Conservation (phyloP, 2,329 filamentous ascomycete species). For the Neopestalotiopsis rosae region DNA sequence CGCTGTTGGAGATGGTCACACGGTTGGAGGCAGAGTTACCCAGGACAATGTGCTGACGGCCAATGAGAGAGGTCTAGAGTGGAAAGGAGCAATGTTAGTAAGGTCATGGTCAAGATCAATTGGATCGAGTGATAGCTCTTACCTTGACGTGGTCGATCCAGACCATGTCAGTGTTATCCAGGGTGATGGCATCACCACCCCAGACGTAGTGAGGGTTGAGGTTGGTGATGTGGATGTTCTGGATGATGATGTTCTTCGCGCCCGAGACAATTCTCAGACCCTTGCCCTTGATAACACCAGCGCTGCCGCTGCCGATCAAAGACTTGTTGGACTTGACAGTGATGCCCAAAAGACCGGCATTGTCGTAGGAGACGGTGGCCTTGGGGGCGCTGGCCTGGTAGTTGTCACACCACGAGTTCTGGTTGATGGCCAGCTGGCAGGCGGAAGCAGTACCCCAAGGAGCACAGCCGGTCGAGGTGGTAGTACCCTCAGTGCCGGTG, state of each 20-base stretch:
- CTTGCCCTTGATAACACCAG: constrained; percentile 54
- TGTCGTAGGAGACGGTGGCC: constrained; percentile 53
- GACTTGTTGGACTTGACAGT: constrained; percentile 62
- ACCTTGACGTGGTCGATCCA: constrained; percentile 30
- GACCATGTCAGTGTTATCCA: constrained; percentile 23
- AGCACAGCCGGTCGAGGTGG: constrained; percentile 59
- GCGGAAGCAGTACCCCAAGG: constrained; percentile 58
- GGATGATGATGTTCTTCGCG: constrained; percentile 54
- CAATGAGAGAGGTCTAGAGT: constrained; percentile 40
- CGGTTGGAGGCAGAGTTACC: constrained; percentile 39
- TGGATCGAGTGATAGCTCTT: background rate
- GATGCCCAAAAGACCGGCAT: constrained; percentile 56
- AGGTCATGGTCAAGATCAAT: too few species aligned
- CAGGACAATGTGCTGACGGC: constrained; percentile 47
- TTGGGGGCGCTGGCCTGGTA: constrained; percentile 59
- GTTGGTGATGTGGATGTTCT: constrained; percentile 61
- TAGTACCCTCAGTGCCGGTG: constrained; percentile 58
- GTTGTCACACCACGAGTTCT: constrained; percentile 64
- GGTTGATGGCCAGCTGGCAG: constrained; percentile 66
- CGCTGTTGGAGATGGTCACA: constrained; percentile 51
- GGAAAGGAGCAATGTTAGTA: constrained; percentile 14
- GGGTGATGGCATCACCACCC: constrained; percentile 63
- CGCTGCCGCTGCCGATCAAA: constrained; percentile 56
- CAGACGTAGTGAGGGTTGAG: constrained; percentile 64
- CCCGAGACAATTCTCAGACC: constrained; percentile 34